Conservation (phyloP, 1,284 basidiomycete genomes). For the Microbotryum saponariae region DNA sequence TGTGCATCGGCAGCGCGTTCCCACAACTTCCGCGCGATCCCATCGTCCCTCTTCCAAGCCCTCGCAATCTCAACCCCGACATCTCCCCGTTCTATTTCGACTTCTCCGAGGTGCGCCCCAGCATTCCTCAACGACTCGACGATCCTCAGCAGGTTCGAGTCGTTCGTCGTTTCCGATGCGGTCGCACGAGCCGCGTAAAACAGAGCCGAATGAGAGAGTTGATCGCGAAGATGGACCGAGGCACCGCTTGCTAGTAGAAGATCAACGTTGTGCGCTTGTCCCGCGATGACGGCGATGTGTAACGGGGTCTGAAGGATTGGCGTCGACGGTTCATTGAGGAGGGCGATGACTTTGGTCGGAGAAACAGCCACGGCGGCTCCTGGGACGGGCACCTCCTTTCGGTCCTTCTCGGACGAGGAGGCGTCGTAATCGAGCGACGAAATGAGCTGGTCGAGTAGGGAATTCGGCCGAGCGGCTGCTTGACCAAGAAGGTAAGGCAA, state of each 20-base stretch:
- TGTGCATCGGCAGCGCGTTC: conserved; percentile 10
- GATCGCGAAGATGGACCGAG: conserved; percentile 73
- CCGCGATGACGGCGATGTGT: conserved; percentile 70
- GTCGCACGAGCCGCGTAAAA: conserved; percentile 40
- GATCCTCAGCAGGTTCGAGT: conserved; percentile 32
- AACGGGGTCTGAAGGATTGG: conserved; percentile 58
- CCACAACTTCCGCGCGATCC: conserved; percentile 9
- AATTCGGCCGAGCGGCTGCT: conserved; percentile 26
- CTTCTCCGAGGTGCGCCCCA: conserved; percentile 64
- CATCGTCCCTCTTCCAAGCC: conserved; percentile 13
- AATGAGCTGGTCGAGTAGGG: conserved; percentile 23
- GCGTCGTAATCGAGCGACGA: conserved; percentile 2
- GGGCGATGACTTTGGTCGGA: conserved; percentile 17
- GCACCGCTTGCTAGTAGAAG: conserved; percentile 67
- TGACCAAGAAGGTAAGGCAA: conserved; percentile 32
- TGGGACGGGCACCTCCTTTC: not conserved
- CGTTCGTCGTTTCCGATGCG: conserved; percentile 47
- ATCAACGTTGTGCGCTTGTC: conserved; percentile 52
- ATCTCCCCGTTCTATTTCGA: conserved; percentile 54
- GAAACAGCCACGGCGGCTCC: not conserved
- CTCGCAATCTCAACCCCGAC: conserved; percentile 31
- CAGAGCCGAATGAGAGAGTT: conserved; percentile 65
- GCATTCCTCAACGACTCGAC: conserved; percentile 63
- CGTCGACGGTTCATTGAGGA: conserved; percentile 31
- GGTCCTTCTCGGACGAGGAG: not conserved